These are phyloP conservation scores for Candida buenavistaensis DNA, from an alignment of 1,139 yeast species.

Conservation along the genomic window DNA sequence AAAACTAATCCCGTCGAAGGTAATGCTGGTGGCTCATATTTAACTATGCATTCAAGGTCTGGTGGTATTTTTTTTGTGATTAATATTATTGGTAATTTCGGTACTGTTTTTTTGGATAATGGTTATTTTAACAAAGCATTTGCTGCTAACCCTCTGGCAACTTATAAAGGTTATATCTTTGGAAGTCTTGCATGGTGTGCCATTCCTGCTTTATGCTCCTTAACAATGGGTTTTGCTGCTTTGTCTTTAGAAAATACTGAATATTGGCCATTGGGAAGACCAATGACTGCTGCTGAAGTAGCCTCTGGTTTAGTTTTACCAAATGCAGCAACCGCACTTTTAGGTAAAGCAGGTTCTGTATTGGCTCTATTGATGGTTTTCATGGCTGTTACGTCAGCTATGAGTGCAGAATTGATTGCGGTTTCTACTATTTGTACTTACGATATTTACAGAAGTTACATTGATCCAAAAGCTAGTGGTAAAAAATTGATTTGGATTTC, in stretches of 20 bases:
- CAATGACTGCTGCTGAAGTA: constrained; percentile 65
- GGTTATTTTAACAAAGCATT: constrained; percentile 92
- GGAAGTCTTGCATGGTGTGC: constrained; percentile 96
- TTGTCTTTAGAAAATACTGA: constrained; percentile 67
- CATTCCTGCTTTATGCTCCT: constrained; percentile 77
- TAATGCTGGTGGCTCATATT: constrained; percentile 72
- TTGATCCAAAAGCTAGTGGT: constrained; percentile 77
- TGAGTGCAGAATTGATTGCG: constrained; percentile 87
- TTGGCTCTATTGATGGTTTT: constrained; percentile 75
- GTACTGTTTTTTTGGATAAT: constrained; percentile 84
- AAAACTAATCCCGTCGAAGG: constrained; percentile 63
- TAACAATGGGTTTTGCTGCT: constrained; percentile 83
- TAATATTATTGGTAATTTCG: constrained; percentile 83
- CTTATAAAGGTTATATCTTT: constrained; percentile 84
- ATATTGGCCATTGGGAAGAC: constrained; percentile 73
- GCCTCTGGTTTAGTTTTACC: constrained; percentile 83
- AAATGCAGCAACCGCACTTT: constrained; percentile 78
- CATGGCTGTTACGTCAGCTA: constrained; percentile 79
- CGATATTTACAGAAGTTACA: constrained; percentile 77
- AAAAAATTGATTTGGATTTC: constrained; percentile 67
- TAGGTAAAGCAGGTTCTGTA: constrained; percentile 87
- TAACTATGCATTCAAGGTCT: constrained; percentile 73
- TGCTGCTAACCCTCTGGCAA: constrained; percentile 81
- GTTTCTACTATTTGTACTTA: constrained; percentile 83
- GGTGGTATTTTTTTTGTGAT: constrained; percentile 86